Conservation (phyloP, 495 filamentous ascomycete genomes). For the Penicillium desertorum region DNA sequence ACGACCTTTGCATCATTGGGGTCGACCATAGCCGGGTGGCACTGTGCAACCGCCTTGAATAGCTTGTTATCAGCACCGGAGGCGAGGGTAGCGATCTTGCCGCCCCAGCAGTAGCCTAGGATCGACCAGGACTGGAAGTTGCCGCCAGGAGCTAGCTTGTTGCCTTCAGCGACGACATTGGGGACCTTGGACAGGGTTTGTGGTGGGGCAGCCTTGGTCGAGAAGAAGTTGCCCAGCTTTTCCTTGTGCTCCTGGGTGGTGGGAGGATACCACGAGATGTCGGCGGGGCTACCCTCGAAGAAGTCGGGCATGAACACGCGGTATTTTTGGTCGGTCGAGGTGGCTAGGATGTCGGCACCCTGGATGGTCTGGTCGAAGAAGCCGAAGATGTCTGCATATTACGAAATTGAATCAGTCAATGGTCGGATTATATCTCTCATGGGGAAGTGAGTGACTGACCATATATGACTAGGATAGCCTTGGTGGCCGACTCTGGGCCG, state of each 20-base stretch:
- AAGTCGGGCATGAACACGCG: slow-evolving; percentile 60
- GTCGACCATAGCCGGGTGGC: slow-evolving; percentile 88
- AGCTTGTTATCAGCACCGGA: slow-evolving; percentile 52
- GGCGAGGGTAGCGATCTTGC: slow-evolving; percentile 71
- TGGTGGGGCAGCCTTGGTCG: slow-evolving; percentile 61
- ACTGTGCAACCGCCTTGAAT: slow-evolving; percentile 69
- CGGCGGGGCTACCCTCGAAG: slow-evolving; percentile 51
- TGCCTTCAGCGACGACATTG: slow-evolving; percentile 56
- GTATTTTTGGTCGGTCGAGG: slow-evolving; percentile 49
- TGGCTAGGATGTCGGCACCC: slow-evolving; percentile 58
- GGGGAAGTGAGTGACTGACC: slow-evolving; percentile 31
- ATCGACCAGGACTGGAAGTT: slow-evolving; percentile 75
- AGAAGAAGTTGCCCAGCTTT: slow-evolving; percentile 75
- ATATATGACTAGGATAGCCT: slow-evolving; percentile 56
- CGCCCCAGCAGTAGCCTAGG: slow-evolving; percentile 95
- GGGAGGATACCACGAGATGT: slow-evolving; percentile 65
- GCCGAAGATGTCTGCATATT: slow-evolving; percentile 52
- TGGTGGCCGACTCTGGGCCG: slow-evolving; percentile 49
- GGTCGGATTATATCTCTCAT: background rate
- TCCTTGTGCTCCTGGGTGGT: slow-evolving; percentile 76
- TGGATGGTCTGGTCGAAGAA: slow-evolving; percentile 56
- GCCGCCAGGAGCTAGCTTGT: slow-evolving; percentile 40
- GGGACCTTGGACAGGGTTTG: slow-evolving; percentile 65
- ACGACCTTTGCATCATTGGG: slow-evolving; percentile 65
- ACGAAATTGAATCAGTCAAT: background rate